Evolutionary conservation across 2,329 filamentous ascomycete genomes (phyloP).

Genomic region (Dryadomyces quercus-mongolicae): DNA sequence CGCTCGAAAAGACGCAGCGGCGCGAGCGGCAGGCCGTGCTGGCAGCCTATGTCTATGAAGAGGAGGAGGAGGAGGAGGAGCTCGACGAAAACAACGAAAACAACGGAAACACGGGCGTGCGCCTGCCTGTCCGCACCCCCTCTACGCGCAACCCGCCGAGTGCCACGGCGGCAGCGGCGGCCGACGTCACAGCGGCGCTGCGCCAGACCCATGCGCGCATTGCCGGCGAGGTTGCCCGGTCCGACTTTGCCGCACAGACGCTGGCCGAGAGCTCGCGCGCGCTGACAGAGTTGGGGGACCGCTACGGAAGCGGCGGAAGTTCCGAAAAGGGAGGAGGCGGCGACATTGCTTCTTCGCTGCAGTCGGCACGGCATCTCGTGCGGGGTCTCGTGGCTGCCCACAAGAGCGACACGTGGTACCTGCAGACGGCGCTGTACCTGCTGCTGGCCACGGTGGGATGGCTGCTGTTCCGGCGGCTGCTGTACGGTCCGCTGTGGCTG

Average conservation of each 20-base stretch:
- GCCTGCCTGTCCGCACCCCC: conserved; percentile 11
- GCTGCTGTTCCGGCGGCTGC: conserved; percentile 70
- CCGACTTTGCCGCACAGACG: conserved; percentile 81
- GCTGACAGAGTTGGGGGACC: conserved; percentile 67
- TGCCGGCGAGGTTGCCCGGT: conserved; percentile 70
- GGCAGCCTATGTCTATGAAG: conserved; percentile 38
- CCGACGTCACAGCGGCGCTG: conserved; percentile 74
- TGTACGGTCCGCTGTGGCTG: conserved; percentile 90
- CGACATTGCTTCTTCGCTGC: conserved; percentile 64
- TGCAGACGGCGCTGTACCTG: conserved; percentile 80
- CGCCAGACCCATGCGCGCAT: conserved; percentile 80
- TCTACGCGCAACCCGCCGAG: conserved; percentile 17
- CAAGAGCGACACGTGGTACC: conserved; percentile 97
- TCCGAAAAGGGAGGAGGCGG: conserved; percentile 63
- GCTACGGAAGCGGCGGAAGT: conserved; percentile 67
- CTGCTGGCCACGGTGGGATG: conserved; percentile 66
- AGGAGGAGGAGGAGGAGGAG: conserved; percentile 15
- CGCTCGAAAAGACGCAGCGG: conserved; percentile 58
- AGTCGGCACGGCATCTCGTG: conserved; percentile 62
- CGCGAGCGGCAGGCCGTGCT: conserved; percentile 69
- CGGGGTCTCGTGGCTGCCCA: conserved; percentile 71
- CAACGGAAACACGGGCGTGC: background rate
- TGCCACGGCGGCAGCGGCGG: conserved; percentile 50
- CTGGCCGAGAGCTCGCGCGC: conserved; percentile 74
- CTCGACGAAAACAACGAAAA: conserved; percentile 6